Evolutionary conservation across 2,329 filamentous ascomycete genomes (phyloP).

Genomic region (Alternaria tenuissima): DNA sequence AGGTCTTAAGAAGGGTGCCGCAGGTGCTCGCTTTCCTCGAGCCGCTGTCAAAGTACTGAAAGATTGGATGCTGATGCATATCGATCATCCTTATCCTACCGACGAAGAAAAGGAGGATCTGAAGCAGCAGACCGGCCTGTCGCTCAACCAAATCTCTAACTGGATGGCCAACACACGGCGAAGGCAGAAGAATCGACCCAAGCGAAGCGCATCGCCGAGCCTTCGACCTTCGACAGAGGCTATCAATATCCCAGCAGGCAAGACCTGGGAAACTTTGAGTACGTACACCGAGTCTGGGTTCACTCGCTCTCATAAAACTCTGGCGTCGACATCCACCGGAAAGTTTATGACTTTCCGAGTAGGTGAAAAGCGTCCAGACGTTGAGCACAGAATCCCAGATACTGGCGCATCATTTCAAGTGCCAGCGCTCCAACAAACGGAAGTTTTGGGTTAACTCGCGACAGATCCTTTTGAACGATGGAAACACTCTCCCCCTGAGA

Average conservation of each 20-base stretch:
- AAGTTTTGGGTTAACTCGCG: slow-evolving; percentile 55
- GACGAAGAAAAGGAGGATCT: slow-evolving; percentile 86
- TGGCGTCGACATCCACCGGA: slow-evolving; percentile 24
- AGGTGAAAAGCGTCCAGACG: slow-evolving; percentile 9
- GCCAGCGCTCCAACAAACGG: slow-evolving; percentile 27
- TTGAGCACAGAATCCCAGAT: slow-evolving; percentile 1
- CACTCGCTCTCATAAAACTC: slow-evolving; percentile 25
- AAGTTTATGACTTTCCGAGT: slow-evolving; percentile 37
- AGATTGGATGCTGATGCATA: slow-evolving; percentile 82
- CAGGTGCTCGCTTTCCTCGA: slow-evolving; percentile 69
- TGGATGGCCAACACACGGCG: slow-evolving; percentile 92
- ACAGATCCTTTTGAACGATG: slow-evolving; percentile 71
- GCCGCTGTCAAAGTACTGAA: slow-evolving; percentile 83
- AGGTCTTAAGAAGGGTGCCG: slow-evolving; percentile 44
- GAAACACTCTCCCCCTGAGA: slow-evolving; percentile 73
- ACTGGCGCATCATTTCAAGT: slow-evolving; percentile 6
- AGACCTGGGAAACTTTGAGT: slow-evolving; percentile 59
- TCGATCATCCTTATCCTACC: slow-evolving; percentile 84
- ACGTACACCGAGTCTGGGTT: slow-evolving; percentile 33
- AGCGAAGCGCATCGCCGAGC: slow-evolving; percentile 74
- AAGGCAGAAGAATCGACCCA: slow-evolving; percentile 77
- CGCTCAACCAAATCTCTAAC: slow-evolving; percentile 84
- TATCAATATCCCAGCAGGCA: slow-evolving; percentile 76
- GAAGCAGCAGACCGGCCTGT: slow-evolving; percentile 80
- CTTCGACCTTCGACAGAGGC: slow-evolving; percentile 68